Evolutionary conservation across 129 eudicot species (phyloP), one percentile per base, ranked within the genome.

Genomic region (Scalesia atractyloides): DNA sequence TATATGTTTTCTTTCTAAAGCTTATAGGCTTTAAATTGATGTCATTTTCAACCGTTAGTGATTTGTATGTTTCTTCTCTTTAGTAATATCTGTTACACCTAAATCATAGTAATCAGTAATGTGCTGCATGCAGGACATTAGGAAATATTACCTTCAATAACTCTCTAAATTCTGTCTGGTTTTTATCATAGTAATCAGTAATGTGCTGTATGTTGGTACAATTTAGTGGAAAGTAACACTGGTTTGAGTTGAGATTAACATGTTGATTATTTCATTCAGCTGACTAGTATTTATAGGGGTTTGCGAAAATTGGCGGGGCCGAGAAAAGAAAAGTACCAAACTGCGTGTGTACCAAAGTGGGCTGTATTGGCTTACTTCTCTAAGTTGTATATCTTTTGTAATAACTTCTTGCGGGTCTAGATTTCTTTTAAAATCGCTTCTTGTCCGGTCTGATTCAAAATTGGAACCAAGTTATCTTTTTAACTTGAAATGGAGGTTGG

Each of bases 41-140:
- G 50, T 3, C 69, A 64, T 39, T 64, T 64, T 64, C 46, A 18
- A 54, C 71, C 34, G 56, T 66, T 66, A 46, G 16, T 66, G 56
- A 43, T 66, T 66, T 66, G 37, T 20, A 44, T 6, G 22, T 64
- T 22, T 37, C 12, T 53, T 17, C 26, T 16, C 19, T 51, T 16
- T n/a, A 51, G 57, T 51, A 51, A 1, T n/a, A 51, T 51, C 19
- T 51, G 2, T 53, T 16, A 7, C 18, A 53, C 26, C 26, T 53
- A 53, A 53, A 53, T 53, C 13, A 1, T 53, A 53, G 59, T 50
- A 24, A 24, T 24, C 26, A 24, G 26, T 24, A 24, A 24, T 24
- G 57, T 51, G 57, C 57, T 15, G 15, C 51, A 2, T 1, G 51
- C 16, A 51, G 57, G 5, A 20, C 20, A 36, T 16, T 13, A 63